Conservation (phyloP, 306 rosid species). For the Prunus davidiana region DNA sequence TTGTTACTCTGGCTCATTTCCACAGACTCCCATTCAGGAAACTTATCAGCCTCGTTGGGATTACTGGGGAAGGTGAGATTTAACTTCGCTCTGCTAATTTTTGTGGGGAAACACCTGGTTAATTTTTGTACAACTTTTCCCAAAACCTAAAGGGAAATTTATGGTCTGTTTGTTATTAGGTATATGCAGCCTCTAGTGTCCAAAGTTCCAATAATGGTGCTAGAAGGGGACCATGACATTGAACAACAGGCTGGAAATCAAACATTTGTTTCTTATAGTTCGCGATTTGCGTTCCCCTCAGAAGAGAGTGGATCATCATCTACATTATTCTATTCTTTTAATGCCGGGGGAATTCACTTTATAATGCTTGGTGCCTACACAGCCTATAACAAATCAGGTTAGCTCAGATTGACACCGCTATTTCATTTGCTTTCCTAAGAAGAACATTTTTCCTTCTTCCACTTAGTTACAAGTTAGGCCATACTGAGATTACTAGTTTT, state of each 20-base stretch:
- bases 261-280: conserved; percentile 74
- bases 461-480: not conserved
- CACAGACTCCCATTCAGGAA: conserved; percentile 70
- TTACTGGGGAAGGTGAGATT: conserved; percentile 82
- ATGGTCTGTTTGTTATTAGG: conserved; percentile 39
- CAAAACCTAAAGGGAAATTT: not conserved
- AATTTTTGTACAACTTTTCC: not conserved
- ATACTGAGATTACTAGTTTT: not conserved
- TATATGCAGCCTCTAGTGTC: conserved; percentile 80
- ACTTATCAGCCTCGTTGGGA: conserved; percentile 99
- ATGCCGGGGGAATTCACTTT: conserved; percentile 89
- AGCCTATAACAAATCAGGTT: conserved; percentile 59
- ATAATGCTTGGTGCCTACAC: conserved; percentile 78
- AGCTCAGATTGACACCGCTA: not conserved
- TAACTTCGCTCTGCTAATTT: not conserved
- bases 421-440: not conserved
- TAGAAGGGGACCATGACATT: conserved; percentile 92
- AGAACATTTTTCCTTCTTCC: not conserved
- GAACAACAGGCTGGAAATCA: conserved; percentile 67
- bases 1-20: conserved; percentile 73
- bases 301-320: conserved; percentile 77
- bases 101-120: not conserved
- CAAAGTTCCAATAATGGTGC: conserved; percentile 71
- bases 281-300: conserved; percentile 82
- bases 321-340: conserved; percentile 77